phyloP scores from a whole-genome alignment of 2,329 filamentous ascomycete species.

The Oidium heveae region DNA sequence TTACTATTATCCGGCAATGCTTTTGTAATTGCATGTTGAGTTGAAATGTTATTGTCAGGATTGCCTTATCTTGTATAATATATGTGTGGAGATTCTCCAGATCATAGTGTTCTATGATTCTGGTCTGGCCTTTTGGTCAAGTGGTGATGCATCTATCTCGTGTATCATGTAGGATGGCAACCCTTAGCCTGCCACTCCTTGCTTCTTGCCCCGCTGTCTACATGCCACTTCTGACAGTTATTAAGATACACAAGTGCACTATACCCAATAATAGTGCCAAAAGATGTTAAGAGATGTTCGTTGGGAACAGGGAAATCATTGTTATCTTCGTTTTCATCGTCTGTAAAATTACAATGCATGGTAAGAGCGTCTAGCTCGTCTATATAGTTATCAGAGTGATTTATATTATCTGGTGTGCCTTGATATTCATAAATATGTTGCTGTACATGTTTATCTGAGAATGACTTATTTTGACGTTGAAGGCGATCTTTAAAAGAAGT shows the following conservation, averaged over 20 bases:
- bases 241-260: background rate
- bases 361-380: background rate
- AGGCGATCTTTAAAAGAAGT: background rate
- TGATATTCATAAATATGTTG: background rate
- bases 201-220: no score
- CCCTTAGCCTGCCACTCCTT: no score
- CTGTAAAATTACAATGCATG: background rate
- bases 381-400: background rate
- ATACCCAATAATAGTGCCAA: background rate
- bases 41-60: no score
- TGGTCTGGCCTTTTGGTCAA: no score
- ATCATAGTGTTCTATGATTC: no score
- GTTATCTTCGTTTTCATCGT: background rate
- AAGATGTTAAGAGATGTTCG: background rate
- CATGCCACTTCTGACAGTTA: no score
- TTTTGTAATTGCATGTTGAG: no score
- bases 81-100: no score
- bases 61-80: no score
- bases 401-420: background rate
- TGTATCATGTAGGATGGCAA: no score
- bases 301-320: background rate
- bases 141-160: no score
- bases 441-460: background rate
- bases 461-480: background rate
- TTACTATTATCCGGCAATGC: background rate